Evolutionary conservation across 2,329 filamentous ascomycete species (phyloP), one percentile per base, ranked within the genome.

Genomic region (Epichloe uncinata): DNA sequence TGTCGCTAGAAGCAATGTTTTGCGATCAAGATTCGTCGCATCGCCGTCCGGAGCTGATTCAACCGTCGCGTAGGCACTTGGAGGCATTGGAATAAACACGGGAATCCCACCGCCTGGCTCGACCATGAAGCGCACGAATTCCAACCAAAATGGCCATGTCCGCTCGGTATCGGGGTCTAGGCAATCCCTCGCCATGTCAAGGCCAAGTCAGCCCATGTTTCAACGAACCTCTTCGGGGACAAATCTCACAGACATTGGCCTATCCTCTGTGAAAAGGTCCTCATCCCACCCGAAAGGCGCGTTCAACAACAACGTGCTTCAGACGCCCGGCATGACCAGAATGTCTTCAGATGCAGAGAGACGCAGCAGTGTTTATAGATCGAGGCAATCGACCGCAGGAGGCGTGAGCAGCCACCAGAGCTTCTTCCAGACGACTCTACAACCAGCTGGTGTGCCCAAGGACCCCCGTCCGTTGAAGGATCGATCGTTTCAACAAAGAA

Each of bases 381-480:
- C 73, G 4, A 78, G 85, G n/a, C 78, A 81, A 12, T 90, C 87
- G 1, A 78, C 74, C 13, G 74, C 71, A 42, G 85, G 81, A 2
- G 77, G 80, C n/a, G 75, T 80, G 57, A 78, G 73, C 26, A 52
- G 45, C 47, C 87, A 93, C 58, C 90, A 96, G 66, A 95, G 88
- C 54, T 97, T 98, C 73, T 98, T 98, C 67, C 85, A 90, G 58
- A 87, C 90, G 54, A 87, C 82, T 20, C 87, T 88, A 3, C 81
- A 84, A 51, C 79, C 85, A 4, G 88, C 89, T 1, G 87, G 87
- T 52, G 84, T 91, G 2, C 87, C 89, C 1, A 78, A 82, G 53
- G 94, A 98, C 62, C 91, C 93, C 93, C 80, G 94, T 50, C 86
- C 90, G 13, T 72, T 97, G 48, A 86, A 84, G 61, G 88, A 97